phyloP scores from a whole-genome alignment of 2,329 filamentous ascomycete genomes.

The Helicocarpus griseus region DNA sequence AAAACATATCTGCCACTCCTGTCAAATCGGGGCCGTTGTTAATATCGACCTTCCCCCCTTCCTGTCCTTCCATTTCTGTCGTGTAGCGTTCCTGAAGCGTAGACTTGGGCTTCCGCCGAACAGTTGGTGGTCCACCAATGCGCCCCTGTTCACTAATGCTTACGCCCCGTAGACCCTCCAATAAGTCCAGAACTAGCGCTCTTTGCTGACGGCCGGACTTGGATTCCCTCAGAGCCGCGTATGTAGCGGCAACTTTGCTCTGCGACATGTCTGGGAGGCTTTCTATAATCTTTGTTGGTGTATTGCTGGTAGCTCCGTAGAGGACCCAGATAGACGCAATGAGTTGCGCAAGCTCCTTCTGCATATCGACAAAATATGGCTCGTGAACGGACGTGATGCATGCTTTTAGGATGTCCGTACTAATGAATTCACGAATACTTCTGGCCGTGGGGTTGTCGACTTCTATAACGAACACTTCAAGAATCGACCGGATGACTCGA shows the following conservation, averaged over 20 bases:
- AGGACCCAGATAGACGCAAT: conserved; percentile 77
- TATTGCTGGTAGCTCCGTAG: conserved; percentile 60
- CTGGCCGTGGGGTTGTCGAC: conserved; percentile 43
- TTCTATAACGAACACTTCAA: conserved; percentile 62
- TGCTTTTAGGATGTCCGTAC: conserved; percentile 76
- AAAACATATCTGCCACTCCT: conserved; percentile 46
- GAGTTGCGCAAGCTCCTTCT: conserved; percentile 79
- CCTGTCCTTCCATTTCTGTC: conserved; percentile 36
- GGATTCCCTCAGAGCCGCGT: conserved; percentile 46
- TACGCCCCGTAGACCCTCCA: conserved; percentile 79
- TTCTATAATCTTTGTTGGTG: conserved; percentile 65
- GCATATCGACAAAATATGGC: conserved; percentile 90
- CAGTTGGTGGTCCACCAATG: conserved; percentile 43
- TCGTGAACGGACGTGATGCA: conserved; percentile 88
- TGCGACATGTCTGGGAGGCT: conserved; percentile 67
- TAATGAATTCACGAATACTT: conserved; percentile 81
- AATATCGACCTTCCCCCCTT: conserved; percentile 32
- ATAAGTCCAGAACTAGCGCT: conserved; percentile 68
- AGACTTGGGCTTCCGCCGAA: conserved; percentile 33
- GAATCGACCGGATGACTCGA: conserved; percentile 73
- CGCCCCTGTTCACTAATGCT: conserved; percentile 91
- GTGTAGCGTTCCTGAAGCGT: conserved; percentile 35
- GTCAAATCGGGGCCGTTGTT: conserved; percentile 42
- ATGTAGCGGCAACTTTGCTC: conserved; percentile 55
- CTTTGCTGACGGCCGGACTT: conserved; percentile 65